A percentile compares a stretch with the other conserved stretches of the same genome.
These are phyloP conservation scores for Austroboletus festivus DNA, from an alignment of 768 basidiomycete genomes.

Conservation along the genomic window DNA sequence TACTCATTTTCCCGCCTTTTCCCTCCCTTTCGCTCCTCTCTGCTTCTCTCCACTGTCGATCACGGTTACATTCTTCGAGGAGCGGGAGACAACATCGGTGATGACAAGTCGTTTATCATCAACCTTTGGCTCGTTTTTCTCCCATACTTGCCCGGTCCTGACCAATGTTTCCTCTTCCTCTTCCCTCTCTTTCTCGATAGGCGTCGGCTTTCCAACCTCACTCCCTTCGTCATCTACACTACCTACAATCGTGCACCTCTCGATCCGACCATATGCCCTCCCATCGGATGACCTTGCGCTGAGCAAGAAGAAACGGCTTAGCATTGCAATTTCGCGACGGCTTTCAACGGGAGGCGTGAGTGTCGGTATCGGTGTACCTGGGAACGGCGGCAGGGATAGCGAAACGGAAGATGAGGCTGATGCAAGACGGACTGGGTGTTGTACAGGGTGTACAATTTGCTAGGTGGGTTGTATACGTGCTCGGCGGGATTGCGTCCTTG, in stretches of 20 bases:
- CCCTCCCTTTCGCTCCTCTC: too few species aligned
- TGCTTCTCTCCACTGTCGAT: too few species aligned
- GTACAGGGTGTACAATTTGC: slow-evolving; percentile 39
- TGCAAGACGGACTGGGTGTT: slow-evolving; percentile 29
- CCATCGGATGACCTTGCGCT: slow-evolving; percentile 46
- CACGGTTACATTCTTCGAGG: too few species aligned
- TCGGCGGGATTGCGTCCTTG: too few species aligned
- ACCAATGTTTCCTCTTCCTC: too few species aligned
- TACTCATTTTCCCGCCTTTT: neutral
- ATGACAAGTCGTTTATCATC: too few species aligned
- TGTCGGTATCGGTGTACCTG: too few species aligned
- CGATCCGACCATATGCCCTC: slow-evolving; percentile 58
- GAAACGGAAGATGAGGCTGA: slow-evolving; percentile 17
- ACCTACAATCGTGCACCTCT: slow-evolving; percentile 73
- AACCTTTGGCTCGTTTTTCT: too few species aligned
- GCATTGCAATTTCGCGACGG: slow-evolving; percentile 28
- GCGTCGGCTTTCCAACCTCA: slow-evolving; percentile 31
- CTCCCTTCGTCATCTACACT: slow-evolving; percentile 27
- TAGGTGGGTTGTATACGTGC: slow-evolving; percentile 13
- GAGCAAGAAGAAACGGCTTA: slow-evolving; percentile 53
- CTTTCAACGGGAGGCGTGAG: slow-evolving; percentile 10
- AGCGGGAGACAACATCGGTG: too few species aligned
- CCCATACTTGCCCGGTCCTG: too few species aligned
- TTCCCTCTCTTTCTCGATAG: slow-evolving; percentile 11
- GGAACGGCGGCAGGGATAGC: too few species aligned